These are phyloP conservation scores for Trametes hirsuta DNA, from an alignment of 1,284 basidiomycete species.

Conservation along the genomic window DNA sequence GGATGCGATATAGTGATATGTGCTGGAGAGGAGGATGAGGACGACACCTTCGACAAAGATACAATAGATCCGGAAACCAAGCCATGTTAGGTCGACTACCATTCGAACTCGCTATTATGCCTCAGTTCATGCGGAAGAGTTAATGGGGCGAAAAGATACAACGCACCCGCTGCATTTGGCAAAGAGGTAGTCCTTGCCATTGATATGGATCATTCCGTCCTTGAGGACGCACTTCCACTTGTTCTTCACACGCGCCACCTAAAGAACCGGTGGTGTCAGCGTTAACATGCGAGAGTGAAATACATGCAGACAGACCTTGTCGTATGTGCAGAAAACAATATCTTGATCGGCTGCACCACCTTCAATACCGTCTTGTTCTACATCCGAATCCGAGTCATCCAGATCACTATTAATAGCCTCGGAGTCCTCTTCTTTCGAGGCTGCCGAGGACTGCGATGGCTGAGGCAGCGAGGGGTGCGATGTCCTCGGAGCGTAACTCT, in stretches of 20 bases:
- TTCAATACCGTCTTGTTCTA: conserved; percentile 75
- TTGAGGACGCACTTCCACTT: conserved; percentile 99
- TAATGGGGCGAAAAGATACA: not conserved
- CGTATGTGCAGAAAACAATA: conserved; percentile 98
- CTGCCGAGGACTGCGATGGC: conserved; percentile 33
- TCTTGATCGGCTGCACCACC: conserved; percentile 78
- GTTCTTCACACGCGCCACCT: conserved; percentile 98
- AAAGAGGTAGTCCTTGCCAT: conserved; percentile 97
- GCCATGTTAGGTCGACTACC: conserved; percentile 18
- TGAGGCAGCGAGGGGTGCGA: conserved; percentile 42
- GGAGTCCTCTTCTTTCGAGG: conserved; percentile 49
- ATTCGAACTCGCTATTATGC: conserved; percentile 29
- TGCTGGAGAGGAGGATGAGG: conserved; percentile 1
- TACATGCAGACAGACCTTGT: conserved; percentile 69
- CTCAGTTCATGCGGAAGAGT: not conserved
- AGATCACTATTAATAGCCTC: conserved; percentile 97
- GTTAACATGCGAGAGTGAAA: no score
- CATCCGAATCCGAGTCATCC: conserved; percentile 90
- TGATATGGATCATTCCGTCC: conserved; percentile 97
- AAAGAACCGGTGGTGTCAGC: not conserved
- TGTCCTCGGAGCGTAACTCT: conserved; percentile 61
- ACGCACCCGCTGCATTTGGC: conserved; percentile 89
- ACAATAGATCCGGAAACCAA: conserved; percentile 7
- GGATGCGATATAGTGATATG: conserved; percentile 25
- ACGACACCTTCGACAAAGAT: conserved; percentile 7